Evolutionary conservation across 1,139 yeast species (phyloP), one percentile per base, ranked within the genome.

Genomic region (Debaryomyces udenii): DNA sequence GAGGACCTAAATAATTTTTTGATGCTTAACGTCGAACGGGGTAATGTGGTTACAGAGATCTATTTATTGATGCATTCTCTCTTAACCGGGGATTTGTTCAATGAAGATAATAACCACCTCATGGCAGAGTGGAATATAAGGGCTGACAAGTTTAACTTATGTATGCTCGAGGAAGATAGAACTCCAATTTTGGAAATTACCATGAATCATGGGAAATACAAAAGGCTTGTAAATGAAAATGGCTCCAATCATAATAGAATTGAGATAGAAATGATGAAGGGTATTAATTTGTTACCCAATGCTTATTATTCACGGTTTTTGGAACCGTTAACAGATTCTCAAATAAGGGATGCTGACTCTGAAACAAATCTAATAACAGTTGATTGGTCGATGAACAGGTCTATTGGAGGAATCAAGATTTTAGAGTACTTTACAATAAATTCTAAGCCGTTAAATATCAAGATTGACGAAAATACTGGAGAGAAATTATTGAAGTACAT

Each of bases 381-480:
- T 6, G 66, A 62, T 27, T 85, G 93, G 93, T 74, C 77, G 4
- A 76, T 83, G 80, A 80, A 78, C 45, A 68, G 77, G 40, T 77
- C 84, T 11, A 77, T 83, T 32, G 91, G 90, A 33, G 91, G 91
- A 1, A 83, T 84, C 45, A 72, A 76, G 48, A 70, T 83, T 27
- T 67, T 83, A 46, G 82, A 78, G 48, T 64, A 71, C 45, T 74
- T 82, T 38, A 77, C 74, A 36, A 66, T 83, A 26, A 59, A 64
- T 24, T 65, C 85, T 5, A 64, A 70, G 39, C 89, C 89, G 32
- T 63, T 84, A 46, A 74, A 73, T 37, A 51, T 84, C 39, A 74
- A 76, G 40, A 51, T 84, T 27, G 93, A 85, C 50, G 86, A 83
- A 53, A 61, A 63, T 27, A 80, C 86, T 9, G 83, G 87, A 4